phyloP scores from a whole-genome alignment of 805 yeast species.

The Middelhovenomyces tepae region DNA sequence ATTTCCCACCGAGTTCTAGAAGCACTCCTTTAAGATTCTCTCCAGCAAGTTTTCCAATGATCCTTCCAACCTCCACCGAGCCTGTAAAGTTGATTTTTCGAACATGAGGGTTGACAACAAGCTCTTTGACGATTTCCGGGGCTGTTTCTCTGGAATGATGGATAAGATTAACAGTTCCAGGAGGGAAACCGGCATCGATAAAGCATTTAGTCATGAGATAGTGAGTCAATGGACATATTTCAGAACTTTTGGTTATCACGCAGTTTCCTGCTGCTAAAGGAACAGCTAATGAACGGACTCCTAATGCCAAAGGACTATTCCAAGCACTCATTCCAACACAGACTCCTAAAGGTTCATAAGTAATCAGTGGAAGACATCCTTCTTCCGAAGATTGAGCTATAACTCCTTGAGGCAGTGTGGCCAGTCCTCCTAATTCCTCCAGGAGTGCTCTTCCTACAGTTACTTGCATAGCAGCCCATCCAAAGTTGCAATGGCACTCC shows the following conservation, averaged over 20 bases:
- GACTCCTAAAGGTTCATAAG: conserved; percentile 77
- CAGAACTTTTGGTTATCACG: conserved; percentile 71
- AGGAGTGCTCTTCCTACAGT: no score
- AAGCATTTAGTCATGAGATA: conserved; percentile 53
- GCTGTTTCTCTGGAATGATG: conserved; percentile 10
- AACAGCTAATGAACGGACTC: conserved; percentile 77
- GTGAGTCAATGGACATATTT: conserved; percentile 71
- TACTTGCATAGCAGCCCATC: no score
- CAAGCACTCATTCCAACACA: conserved; percentile 83
- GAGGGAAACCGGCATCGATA: conserved; percentile 71
- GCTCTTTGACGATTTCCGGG: conserved; percentile 61
- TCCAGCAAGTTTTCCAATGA: conserved; percentile 63
- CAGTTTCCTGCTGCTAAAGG: conserved; percentile 81
- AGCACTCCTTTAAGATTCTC: conserved; percentile 67
- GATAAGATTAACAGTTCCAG: conserved; percentile 70
- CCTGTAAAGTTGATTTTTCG: conserved; percentile 83
- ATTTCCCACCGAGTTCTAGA: conserved; percentile 82
- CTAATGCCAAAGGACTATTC: conserved; percentile 81
- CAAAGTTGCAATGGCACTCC: no score
- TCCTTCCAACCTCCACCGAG: conserved; percentile 71
- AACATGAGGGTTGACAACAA: conserved; percentile 61
- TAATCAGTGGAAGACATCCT: no score
- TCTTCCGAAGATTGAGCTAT: no score
- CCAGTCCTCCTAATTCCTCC: no score
- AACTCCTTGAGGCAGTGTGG: no score